Evolutionary conservation across 257 asterid species (phyloP), one percentile per base, ranked within the genome.

Genomic region (Solanum raphanifolium): DNA sequence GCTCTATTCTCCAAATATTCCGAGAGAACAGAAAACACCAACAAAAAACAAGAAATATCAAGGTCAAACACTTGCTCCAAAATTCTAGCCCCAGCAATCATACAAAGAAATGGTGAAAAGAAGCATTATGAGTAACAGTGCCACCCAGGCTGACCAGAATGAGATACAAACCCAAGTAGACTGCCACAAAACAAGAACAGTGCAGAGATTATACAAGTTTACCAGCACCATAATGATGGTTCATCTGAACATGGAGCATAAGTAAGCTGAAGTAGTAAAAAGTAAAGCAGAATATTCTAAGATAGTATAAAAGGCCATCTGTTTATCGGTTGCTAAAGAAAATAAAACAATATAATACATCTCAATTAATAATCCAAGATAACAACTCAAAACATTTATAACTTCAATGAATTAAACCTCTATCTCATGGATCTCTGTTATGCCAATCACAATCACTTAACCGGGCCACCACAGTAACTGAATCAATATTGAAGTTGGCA

Each of bases 71-170:
- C 13, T 79, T 43, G 65, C 38, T 48, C 29, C 29, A 16, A 82
- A 82, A 82, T 9, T 48, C 69, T 46, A 48, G 69, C 69, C 69
- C 25, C 31, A 18, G 43, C 41, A 48, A 82, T 10, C 43, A 48
- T 82, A 82, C 69, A 82, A 81, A 81, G 86, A 82, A 82, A 52
- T 82, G 86, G 86, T 82, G 41, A 82, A 82, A 31, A 46, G 68
- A 82, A 18, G 69, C 20, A 81, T 20, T 46, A 9, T 27, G 38
- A 43, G 62, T 79, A 79, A 43, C 66, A 43, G 39, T 25, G 10
- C 46, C 68, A 81, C 43, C 69, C 60, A 31, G 85, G 23, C 69
- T 82, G 69, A 48, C 86, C 69, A 48, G 29, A 82, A 48, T 10
- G 29, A 48, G 25, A 52, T 29, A 20, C 9, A 81, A 43, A 46